Evolutionary conservation across 192 early-diverging fungal species (phyloP).

Genomic region (Umbelopsis isabellina): DNA sequence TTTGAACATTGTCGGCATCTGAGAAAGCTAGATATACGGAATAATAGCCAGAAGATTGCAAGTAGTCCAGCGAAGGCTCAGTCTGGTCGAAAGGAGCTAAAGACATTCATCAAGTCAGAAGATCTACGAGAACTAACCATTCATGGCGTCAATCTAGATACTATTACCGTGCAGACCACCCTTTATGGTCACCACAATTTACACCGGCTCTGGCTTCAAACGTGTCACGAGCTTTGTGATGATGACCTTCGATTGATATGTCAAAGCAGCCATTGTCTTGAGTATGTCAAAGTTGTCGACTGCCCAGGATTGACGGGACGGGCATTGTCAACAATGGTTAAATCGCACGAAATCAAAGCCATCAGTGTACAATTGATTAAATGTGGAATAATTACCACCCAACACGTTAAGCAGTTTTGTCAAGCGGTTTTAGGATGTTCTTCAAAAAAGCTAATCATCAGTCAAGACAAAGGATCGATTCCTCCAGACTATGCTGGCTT

Average conservation of each 20-base stretch:
- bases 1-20: constrained; percentile 1
- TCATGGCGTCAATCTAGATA: background rate
- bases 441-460: background rate
- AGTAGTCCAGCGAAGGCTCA: background rate
- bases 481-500: background rate
- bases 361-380: background rate
- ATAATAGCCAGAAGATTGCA: too few species aligned
- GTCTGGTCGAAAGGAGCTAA: background rate
- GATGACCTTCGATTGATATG: constrained; percentile 12
- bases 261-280: constrained; percentile 6
- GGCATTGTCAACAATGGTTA: background rate
- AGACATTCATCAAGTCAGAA: background rate
- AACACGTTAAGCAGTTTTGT: background rate
- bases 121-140: background rate
- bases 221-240: background rate
- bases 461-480: background rate
- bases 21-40: constrained; percentile 1
- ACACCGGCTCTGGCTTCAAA: background rate
- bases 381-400: background rate
- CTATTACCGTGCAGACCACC: constrained; percentile 1
- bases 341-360: background rate
- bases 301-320: background rate
- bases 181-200: background rate
- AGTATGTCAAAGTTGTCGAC: background rate
- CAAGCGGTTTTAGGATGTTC: background rate